Evolutionary conservation across 768 basidiomycete genomes (phyloP).

Genomic region (Leccinellum luteum): DNA sequence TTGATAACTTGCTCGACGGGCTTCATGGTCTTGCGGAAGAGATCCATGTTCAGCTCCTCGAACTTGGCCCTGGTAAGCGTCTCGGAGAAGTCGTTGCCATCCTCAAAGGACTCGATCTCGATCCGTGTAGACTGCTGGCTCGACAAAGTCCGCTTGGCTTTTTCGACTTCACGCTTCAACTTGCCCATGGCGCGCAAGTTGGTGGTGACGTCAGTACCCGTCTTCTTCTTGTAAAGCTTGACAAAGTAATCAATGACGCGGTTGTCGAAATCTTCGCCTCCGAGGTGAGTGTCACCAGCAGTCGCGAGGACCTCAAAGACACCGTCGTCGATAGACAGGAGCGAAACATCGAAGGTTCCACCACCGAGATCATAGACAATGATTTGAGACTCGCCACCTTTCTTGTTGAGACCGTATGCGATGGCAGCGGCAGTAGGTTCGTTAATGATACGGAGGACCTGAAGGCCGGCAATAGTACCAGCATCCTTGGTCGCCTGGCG

Average conservation of each 20-base stretch:
- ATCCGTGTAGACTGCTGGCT: conserved; percentile 87
- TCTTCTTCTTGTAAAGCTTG: conserved; percentile 91
- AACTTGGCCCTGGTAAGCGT: conserved; percentile 98
- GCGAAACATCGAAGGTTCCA: conserved; percentile 98
- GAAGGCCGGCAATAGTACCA: conserved; percentile 90
- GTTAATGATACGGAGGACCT: conserved; percentile 96
- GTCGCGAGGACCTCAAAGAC: conserved; percentile 90
- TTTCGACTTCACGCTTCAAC: conserved; percentile 91
- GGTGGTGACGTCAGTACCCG: conserved; percentile 74
- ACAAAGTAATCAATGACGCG: conserved; percentile 86
- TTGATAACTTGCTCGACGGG: conserved; percentile 98
- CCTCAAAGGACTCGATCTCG: conserved; percentile 95
- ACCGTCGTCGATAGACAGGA: conserved; percentile 91
- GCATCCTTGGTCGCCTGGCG: conserved; percentile 99
- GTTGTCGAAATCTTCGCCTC: conserved; percentile 96
- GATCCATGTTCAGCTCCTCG: conserved; percentile 97
- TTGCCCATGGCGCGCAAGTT: conserved; percentile 87
- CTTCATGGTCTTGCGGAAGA: conserved; percentile 99
- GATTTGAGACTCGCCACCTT: conserved; percentile 89
- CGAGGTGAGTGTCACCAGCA: conserved; percentile 92
- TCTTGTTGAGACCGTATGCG: conserved; percentile 98
- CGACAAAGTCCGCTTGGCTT: conserved; percentile 91
- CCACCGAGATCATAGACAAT: conserved; percentile 98
- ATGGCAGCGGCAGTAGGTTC: conserved; percentile 97
- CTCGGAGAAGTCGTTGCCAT: conserved; percentile 96